Evolutionary conservation across 768 basidiomycete species (phyloP), one percentile per base, ranked within the genome.

Genomic region (Hysterangium stoloniferum): DNA sequence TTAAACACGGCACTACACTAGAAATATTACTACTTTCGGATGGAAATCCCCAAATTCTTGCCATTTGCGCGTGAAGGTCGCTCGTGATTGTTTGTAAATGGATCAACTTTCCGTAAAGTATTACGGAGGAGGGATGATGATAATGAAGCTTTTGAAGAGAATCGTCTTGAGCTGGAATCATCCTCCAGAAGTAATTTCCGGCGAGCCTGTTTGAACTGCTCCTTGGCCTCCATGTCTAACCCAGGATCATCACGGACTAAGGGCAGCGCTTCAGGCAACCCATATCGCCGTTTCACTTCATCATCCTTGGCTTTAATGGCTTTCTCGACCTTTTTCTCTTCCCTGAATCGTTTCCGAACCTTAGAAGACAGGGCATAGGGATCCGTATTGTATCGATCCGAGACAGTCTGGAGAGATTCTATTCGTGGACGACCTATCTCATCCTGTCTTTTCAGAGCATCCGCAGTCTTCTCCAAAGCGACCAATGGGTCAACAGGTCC

Each of bases 401-500:
- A 90, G 3, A 82, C 72, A 24, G 74, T 68, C 58, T 90, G 82
- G 27, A 99, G 71, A 1, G 83, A 79, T 58, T 90, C 86, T 20
- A 99, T 69, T 3, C 93, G 84, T 4, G 90, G 86, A 36, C 80
- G 76, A 55, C 84, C 84, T 3, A 89, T 81, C 53, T 83, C 80
- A 27, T 79, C 83, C 54, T 82, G 70, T 54, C 78, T 72, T 38
- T 81, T 78, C 60, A 91, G 82, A 0, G 85, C 82, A 13, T 78
- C 82, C 2, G 86, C 82, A 2, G 85, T 84, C 68, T 97, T 96
- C 62, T 98, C 96, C 4, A 98, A 72, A 3, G 84, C 82, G 1
- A 80, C 86, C 29, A 98, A 79, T 0, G 96, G 88, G 64, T 98
- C 95, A 0, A 73, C 72, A n/a, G 81, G 76, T 1, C 71, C 69